A percentile compares a stretch with the other conserved stretches of the same genome.
phyloP scores from a whole-genome alignment of 176 grass and related monocot genomes.

The Eleusine coracana region DNA sequence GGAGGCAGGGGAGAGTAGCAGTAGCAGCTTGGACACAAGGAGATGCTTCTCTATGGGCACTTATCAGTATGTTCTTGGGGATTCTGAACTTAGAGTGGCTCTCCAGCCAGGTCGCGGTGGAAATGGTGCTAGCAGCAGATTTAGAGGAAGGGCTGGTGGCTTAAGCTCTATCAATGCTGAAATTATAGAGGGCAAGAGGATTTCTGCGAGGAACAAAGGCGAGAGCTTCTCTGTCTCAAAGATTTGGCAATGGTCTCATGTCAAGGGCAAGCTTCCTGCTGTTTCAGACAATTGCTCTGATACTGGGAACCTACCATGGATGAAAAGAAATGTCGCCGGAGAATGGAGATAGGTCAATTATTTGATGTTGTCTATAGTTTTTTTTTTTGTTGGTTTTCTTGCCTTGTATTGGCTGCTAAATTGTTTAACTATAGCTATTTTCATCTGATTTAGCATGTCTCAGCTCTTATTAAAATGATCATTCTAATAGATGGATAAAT shows the following conservation, averaged over 20 bases:
- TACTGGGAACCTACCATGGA: constrained; percentile 43
- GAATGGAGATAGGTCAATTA: constrained; percentile 32
- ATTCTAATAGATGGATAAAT: constrained; percentile 29
- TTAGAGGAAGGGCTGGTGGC: constrained; percentile 39
- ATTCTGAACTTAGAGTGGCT: constrained; percentile 61
- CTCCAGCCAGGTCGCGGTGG: constrained; percentile 1
- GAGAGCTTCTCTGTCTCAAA: constrained; percentile 77
- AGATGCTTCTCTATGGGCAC: constrained; percentile 76
- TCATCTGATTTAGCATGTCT: constrained; percentile 21
- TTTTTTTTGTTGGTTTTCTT: neutral
- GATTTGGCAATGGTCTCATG: constrained; percentile 67
- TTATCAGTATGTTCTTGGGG: constrained; percentile 72
- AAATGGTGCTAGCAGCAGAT: constrained; percentile 39
- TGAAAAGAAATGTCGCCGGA: constrained; percentile 33
- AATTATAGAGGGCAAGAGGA: constrained; percentile 51
- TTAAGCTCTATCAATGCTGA: constrained; percentile 32
- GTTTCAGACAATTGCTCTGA: constrained; percentile 41
- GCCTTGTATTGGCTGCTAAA: constrained; percentile 23
- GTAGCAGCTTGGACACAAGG: constrained; percentile 72
- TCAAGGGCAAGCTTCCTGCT: constrained; percentile 45
- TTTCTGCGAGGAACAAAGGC: constrained; percentile 52
- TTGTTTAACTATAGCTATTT: constrained; percentile 41
- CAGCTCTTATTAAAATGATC: neutral
- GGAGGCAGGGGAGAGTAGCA: constrained; percentile 64
- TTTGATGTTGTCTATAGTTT: constrained; percentile 8